phyloP scores from a whole-genome alignment of 2,329 filamentous ascomycete genomes.

The Scopulariopsis brevicaulis region DNA sequence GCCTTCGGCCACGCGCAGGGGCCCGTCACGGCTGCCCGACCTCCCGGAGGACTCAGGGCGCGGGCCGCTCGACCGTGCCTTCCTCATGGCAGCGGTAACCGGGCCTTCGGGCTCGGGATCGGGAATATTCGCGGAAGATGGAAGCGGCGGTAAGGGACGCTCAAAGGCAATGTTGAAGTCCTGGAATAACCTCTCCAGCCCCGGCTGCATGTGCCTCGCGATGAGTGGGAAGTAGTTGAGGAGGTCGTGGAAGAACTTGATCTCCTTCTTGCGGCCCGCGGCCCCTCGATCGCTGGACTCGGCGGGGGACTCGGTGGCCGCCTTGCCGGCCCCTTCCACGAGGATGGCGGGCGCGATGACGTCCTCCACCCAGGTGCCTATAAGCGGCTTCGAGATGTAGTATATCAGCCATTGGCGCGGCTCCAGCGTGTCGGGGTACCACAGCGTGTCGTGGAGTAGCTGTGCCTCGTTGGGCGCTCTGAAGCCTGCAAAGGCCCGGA shows the following conservation, averaged over 20 bases:
- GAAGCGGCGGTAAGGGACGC: slow-evolving; percentile 69
- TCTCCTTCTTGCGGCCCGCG: slow-evolving; percentile 69
- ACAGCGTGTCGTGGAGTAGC: slow-evolving; percentile 71
- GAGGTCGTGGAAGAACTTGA: slow-evolving; percentile 82
- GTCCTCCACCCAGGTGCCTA: slow-evolving; percentile 71
- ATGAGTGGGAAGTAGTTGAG: slow-evolving; percentile 92
- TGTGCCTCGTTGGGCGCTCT: slow-evolving; percentile 84
- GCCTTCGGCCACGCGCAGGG: slow-evolving; percentile 42
- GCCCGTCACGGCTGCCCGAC: neutral
- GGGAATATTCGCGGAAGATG: slow-evolving; percentile 46
- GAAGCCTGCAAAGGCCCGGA: slow-evolving; percentile 52
- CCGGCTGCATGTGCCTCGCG: slow-evolving; percentile 87
- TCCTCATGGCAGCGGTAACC: slow-evolving; percentile 41
- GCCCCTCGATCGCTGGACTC: slow-evolving; percentile 30
- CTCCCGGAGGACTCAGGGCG: slow-evolving; percentile 11
- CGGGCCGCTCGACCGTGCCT: slow-evolving; percentile 40
- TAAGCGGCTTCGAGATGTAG: slow-evolving; percentile 81
- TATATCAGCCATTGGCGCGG: slow-evolving; percentile 92
- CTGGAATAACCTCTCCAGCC: slow-evolving; percentile 77
- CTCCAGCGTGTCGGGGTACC: slow-evolving; percentile 82
- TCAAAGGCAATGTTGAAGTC: slow-evolving; percentile 83
- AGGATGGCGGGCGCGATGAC: slow-evolving; percentile 58
- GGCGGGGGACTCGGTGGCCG: slow-evolving; percentile 20
- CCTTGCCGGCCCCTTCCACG: slow-evolving; percentile 29
- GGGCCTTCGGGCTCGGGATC: slow-evolving; percentile 50